Evolutionary conservation across 2,329 filamentous ascomycete genomes (phyloP), one percentile per base, ranked within the genome.

Genomic region (Colletotrichum sp.): DNA sequence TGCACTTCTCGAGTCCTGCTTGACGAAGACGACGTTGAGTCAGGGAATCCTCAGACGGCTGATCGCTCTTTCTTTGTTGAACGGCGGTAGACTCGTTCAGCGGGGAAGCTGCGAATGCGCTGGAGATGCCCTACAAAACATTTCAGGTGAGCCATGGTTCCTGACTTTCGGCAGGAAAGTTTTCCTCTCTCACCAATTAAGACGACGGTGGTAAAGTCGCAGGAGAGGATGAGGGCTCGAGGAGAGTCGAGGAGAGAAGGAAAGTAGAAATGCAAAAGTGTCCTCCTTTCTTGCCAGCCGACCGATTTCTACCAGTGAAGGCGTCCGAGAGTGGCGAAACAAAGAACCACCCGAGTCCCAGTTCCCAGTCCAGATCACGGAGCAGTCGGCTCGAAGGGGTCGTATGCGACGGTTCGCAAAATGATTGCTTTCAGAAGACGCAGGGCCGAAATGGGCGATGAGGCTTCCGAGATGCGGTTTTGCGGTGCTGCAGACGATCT

Each of bases 221-320:
- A 62, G 30, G n/a, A 59, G 26, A 24, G 15, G 21, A 52, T 52
- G 10, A 21, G 39, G 39, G 18, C 18, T 44, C 10, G 44, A 21
- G 44, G 5, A 21, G 10, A 13, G 10, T 52, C 44, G 16, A 36
- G 63, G 60, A 49, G 55, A 24, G 68, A 66, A 34, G 36, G 21
- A 34, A 39, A 52, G 24, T 49, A 69, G 36, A 36, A 18, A 71
- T 13, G 26, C 13, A 67, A 39, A 32, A 24, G 28, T 15, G 26
- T 28, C 52, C 64, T 67, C 52, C 55, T 59, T 62, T 57, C 21
- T 62, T 73, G 75, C 72, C 75, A 71, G 67, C 75, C 79, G 78
- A 78, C 79, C 70, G 59, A 79, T 74, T 52, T 78, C 72, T 36
- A 92, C 91, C 91, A 93, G 88, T 91, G 80, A 93, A 93, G 91